These are phyloP conservation scores for Mimosa bimucronata DNA, from an alignment of 306 rosid species.

Conservation along the genomic window DNA sequence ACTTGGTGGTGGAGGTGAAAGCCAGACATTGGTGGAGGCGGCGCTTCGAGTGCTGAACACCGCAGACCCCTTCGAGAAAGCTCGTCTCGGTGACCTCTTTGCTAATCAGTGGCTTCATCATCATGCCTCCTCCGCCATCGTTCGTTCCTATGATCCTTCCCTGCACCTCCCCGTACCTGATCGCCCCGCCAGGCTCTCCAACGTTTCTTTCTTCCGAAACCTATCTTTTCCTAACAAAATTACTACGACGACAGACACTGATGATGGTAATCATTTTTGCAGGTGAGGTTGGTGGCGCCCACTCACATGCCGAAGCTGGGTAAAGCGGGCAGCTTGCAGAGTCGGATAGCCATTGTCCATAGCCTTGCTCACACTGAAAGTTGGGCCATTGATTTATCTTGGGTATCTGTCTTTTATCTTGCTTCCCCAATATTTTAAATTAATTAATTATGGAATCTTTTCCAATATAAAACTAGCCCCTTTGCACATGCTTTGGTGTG, in stretches of 20 bases:
- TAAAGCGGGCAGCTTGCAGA: slow-evolving; percentile 92
- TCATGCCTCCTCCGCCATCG: slow-evolving; percentile 46
- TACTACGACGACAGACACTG: no score
- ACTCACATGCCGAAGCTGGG: slow-evolving; percentile 91
- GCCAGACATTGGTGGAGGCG: slow-evolving; percentile 56
- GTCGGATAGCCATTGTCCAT: slow-evolving; percentile 83
- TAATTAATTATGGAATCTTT: slow-evolving; percentile 6
- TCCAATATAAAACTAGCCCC: not conserved
- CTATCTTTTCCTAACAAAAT: not conserved
- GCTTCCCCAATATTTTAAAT: not conserved
- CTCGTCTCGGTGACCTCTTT: slow-evolving; percentile 65
- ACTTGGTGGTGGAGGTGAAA: slow-evolving; percentile 29
- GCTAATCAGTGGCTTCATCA: slow-evolving; percentile 75
- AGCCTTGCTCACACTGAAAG: slow-evolving; percentile 89
- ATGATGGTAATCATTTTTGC: not conserved
- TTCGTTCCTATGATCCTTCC: slow-evolving; percentile 54
- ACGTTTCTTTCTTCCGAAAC: slow-evolving; percentile 36
- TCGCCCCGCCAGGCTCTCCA: slow-evolving; percentile 78
- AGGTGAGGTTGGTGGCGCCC: slow-evolving; percentile 80
- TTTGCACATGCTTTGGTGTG: slow-evolving; percentile 1
- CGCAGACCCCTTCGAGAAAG: slow-evolving; percentile 84
- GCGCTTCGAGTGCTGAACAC: slow-evolving; percentile 82
- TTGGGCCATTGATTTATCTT: slow-evolving; percentile 92
- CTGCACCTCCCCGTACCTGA: slow-evolving; percentile 60
- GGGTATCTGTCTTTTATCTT: slow-evolving; percentile 53